Conservation (phyloP, 805 yeast genomes). For the Brettanomyces custersianus region DNA sequence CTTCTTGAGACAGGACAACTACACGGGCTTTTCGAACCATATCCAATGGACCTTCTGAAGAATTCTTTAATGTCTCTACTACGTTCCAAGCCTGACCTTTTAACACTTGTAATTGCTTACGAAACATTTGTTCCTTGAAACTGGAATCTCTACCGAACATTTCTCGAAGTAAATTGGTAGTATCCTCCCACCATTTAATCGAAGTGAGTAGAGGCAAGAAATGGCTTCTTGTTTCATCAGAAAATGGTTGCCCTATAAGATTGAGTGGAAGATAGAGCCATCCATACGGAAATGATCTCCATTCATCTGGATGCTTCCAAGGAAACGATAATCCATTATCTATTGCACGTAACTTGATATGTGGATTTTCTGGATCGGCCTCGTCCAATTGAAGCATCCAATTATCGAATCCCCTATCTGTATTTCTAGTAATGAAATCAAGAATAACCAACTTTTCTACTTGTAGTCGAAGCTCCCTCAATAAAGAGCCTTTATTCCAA, state of each 20-base stretch:
- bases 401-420: conserved; percentile 67
- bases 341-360: conserved; percentile 55
- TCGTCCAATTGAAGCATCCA: conserved; percentile 66
- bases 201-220: conserved; percentile 52
- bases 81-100: conserved; percentile 76
- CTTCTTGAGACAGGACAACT: conserved; percentile 50
- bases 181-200: conserved; percentile 62
- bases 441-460: conserved; percentile 61
- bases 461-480: conserved; percentile 48
- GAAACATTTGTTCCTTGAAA: conserved; percentile 59
- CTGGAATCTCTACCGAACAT: conserved; percentile 49
- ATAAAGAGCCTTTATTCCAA: conserved; percentile 32
- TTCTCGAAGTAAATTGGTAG: conserved; percentile 35
- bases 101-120: conserved; percentile 56
- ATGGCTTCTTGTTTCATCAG: conserved; percentile 43
- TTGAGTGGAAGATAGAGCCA: conserved; percentile 63
- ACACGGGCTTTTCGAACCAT: conserved; percentile 50
- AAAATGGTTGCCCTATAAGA: conserved; percentile 60
- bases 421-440: conserved; percentile 66
- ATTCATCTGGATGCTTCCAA: conserved; percentile 77
- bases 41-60: conserved; percentile 59
- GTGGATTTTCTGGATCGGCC: conserved; percentile 26
- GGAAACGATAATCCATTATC: conserved; percentile 72
- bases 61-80: conserved; percentile 50
- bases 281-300: conserved; percentile 74